Percentiles rank a stretch among this genome's conserved stretches.
phyloP scores from a whole-genome alignment of 2,329 filamentous ascomycete species.

The Thermothelomyces thermophilus region DNA sequence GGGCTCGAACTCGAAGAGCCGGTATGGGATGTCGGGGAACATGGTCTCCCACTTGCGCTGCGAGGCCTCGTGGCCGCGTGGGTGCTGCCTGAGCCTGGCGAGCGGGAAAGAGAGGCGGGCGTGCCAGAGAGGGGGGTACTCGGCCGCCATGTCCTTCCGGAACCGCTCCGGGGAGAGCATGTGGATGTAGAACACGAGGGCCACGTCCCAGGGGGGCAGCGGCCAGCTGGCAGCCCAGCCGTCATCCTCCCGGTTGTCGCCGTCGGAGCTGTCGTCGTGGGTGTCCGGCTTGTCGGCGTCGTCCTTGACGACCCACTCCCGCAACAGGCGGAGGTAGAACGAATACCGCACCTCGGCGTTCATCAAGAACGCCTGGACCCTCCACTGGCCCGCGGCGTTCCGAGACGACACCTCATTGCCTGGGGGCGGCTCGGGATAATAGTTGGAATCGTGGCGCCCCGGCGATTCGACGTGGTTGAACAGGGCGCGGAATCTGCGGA shows the following conservation, averaged over 20 bases:
- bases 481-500: neutral
- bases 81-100: neutral
- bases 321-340: conserved; percentile 10
- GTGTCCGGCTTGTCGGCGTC: neutral
- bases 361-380: conserved; percentile 13
- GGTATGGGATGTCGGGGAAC: conserved; percentile 7
- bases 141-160: neutral
- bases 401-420: neutral
- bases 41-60: neutral
- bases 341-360: conserved; percentile 17
- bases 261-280: no score
- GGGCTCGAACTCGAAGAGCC: neutral
- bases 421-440: neutral
- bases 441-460: neutral
- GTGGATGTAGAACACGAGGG: conserved; percentile 15
- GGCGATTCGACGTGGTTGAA: neutral
- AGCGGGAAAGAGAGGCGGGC: conserved; percentile 10
- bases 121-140: conserved; percentile 6
- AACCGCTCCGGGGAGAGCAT: conserved; percentile 7
- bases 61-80: conserved; percentile 1
- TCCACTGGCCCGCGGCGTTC: neutral
- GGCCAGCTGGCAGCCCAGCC: neutral
- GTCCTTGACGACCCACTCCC: neutral
- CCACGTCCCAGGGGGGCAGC: conserved; percentile 16
- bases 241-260: no score